These are phyloP conservation scores for Tulasnella sp. DNA, from an alignment of 768 basidiomycete species.

Conservation along the genomic window DNA sequence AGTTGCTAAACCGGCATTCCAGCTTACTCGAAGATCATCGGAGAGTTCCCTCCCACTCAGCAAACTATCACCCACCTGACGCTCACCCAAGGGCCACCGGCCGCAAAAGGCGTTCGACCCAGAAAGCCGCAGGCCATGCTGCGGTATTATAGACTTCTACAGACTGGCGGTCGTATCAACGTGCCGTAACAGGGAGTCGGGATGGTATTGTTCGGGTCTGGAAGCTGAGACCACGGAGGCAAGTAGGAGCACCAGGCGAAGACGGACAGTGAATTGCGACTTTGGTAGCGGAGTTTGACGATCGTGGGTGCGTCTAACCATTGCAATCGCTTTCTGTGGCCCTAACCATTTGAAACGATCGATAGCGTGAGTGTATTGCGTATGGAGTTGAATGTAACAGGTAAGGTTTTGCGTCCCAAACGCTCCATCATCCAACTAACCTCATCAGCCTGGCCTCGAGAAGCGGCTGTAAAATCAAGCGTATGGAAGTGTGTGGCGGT, in stretches of 20 bases:
- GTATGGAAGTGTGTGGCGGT: constrained; percentile 80
- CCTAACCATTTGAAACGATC: background rate
- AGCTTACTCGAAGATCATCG: constrained; percentile 61
- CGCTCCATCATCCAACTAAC: constrained; percentile 5
- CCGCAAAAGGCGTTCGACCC: constrained; percentile 39
- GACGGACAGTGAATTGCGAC: constrained; percentile 67
- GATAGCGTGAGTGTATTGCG: constrained; percentile 71
- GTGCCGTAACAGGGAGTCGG: constrained; percentile 85
- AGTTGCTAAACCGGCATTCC: background rate
- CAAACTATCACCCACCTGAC: constrained; percentile 66
- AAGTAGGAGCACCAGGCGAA: constrained; percentile 48
- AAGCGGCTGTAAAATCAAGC: constrained; percentile 82
- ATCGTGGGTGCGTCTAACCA: constrained; percentile 64
- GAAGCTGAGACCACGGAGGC: constrained; percentile 68
- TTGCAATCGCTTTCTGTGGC: background rate
- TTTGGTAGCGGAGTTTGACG: constrained; percentile 83
- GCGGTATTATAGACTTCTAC: constrained; percentile 93
- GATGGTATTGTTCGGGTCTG: constrained; percentile 92
- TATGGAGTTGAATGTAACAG: constrained; percentile 95
- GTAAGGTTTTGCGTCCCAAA: constrained; percentile 46
- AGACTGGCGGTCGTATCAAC: constrained; percentile 91
- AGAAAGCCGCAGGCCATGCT: constrained; percentile 66
- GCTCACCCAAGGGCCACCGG: constrained; percentile 54
- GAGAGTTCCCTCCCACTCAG: constrained; percentile 63
- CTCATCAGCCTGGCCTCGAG: constrained; percentile 46